Evolutionary conservation across 129 eudicot genomes (phyloP), one percentile per base, ranked within the genome.

Genomic region (Chrysanthemum makinoi): DNA sequence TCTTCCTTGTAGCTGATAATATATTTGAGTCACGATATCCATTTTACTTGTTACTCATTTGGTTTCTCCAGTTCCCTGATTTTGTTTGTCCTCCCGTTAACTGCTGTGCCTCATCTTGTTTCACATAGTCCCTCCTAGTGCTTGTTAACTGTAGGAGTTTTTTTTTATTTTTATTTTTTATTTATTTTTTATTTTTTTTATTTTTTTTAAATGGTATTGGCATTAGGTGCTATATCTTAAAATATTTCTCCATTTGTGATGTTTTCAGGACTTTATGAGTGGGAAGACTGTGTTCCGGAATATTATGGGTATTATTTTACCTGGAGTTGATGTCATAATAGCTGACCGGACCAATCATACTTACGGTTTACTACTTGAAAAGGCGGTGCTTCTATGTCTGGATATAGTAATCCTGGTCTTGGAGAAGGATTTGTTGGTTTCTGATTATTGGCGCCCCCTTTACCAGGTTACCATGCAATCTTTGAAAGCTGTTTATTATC

Each of bases 261-360:
- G 43, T 53, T 64, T 83, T 80, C 96, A 95, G 99, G 99, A 95
- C 77, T 90, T 95, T 61, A 95, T 95, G 99, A 95, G 97, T 74
- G 99, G 99, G 46, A 95, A 88, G 73, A 86, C 88, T 35, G 80
- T 88, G 49, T 95, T 90, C 53, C 83, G 99, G 44, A 95, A 95
- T 83, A 75, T 90, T 14, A 86, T 95, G 97, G 82, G 91, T 44
- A 95, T 95, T 81, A 89, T 95, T 66, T 81, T 79, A 68, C 94
- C 86, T 24, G 99, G 99, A 69, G 99, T 88, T 60, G 88, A 95
- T 81, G 81, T 81, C 83, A 70, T 90, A 54, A 95, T 84, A 49
- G 76, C 86, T 66, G 96, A 95, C 63, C 86, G 99, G 16, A 87
- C 96, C 44, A 90, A 76, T 83, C 94, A 86, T 59, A 81, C 81